phyloP scores from a whole-genome alignment of 495 filamentous ascomycete genomes.

The Tuber umbilicatum region DNA sequence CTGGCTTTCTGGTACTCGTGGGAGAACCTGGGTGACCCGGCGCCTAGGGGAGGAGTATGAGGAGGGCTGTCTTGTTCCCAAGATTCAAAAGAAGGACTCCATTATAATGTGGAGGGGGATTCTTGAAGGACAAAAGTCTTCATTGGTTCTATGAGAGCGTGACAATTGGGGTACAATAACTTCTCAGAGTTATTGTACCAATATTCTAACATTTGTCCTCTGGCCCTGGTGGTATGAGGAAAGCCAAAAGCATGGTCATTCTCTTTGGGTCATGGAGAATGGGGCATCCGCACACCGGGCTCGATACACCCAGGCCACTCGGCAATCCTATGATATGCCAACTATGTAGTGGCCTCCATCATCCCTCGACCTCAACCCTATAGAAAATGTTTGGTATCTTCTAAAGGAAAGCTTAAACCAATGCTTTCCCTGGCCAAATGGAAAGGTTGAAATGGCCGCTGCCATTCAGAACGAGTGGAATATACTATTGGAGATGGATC shows the following conservation, averaged over 20 bases:
- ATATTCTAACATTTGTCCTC: slow-evolving; percentile 6
- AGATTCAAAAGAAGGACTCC: no score
- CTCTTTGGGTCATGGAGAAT: slow-evolving; percentile 18
- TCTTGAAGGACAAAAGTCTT: no score
- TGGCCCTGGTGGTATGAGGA: slow-evolving; percentile 8
- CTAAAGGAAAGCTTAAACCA: neutral
- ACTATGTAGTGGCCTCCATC: neutral
- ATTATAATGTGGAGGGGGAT: no score
- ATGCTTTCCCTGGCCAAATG: neutral
- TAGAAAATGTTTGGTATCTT: neutral
- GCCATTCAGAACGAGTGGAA: slow-evolving; percentile 7
- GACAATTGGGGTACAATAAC: slow-evolving; percentile 19
- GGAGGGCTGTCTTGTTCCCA: no score
- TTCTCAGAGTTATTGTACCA: neutral
- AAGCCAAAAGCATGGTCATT: neutral
- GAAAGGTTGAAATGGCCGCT: neutral
- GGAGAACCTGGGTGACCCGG: no score
- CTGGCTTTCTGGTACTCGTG: no score
- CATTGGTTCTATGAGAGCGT: neutral
- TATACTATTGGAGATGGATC: neutral
- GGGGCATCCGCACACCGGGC: slow-evolving; percentile 9
- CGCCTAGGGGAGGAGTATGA: no score
- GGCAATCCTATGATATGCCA: slow-evolving; percentile 7
- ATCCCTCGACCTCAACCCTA: neutral
- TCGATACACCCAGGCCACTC: neutral